Evolutionary conservation across 2,329 filamentous ascomycete species (phyloP), one percentile per base, ranked within the genome.

Genomic region (Sporothrix humicola): DNA sequence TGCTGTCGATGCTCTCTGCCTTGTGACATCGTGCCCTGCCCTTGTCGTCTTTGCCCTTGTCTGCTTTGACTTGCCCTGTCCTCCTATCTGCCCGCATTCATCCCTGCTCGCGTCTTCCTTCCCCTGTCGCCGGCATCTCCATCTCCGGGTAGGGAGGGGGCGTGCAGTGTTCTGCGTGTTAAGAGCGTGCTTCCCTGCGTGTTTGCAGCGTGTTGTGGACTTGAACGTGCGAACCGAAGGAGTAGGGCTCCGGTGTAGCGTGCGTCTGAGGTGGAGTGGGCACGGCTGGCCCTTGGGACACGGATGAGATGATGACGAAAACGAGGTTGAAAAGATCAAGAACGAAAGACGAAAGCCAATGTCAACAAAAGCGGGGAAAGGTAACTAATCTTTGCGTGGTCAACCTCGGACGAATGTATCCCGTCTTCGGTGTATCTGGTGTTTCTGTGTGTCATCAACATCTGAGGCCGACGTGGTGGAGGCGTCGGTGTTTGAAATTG

Each of bases 111-210:
- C 26, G 26, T 15, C 48, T 20, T 8, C 20, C 56, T 10, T n/a
- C 59, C 17, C 37, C 9, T 56, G 17, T 12, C 31, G 1, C 8
- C 31, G 9, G 31, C 50, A 56, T 69, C 17, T 20, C n/a, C 66
- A 44, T 44, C 66, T 31, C 66, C 50, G n/a, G 50, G 31, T 56
- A 69, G 50, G 48, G 66, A 69, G 48, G 50, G 50, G 31, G 48
- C 50, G 31, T 69, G 66, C 66, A 31, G 48, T 42, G 23, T 10
- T 37, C 56, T 17, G 20, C 31, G 7, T 37, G 7, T 37, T 37
- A 26, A 26, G 23, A 26, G 23, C 23, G 23, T 26, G 23, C 23
- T 26, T 26, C 23, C 23, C 31, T 37, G 31, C 31, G 31, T 37
- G 31, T 37, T 37, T 37, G 31, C 7, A 37, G 31, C 31, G 48